phyloP scores from a whole-genome alignment of 1,139 yeast genomes.

The Geotrichum armillariae region DNA sequence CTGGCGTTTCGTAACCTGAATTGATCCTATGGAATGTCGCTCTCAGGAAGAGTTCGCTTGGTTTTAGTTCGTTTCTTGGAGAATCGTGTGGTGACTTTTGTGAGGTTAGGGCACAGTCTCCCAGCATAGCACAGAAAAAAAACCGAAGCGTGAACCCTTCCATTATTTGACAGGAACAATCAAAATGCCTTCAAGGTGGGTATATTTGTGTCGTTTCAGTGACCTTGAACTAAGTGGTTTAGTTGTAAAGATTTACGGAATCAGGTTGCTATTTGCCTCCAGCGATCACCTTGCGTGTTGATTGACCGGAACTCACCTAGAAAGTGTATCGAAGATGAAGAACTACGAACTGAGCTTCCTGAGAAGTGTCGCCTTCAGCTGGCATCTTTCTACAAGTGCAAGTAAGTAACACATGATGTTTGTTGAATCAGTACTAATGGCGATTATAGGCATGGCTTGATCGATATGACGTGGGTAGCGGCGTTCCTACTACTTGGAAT shows the following conservation, averaged over 20 bases:
- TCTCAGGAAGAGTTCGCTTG: background rate
- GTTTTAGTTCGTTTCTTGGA: too few relatives aligned
- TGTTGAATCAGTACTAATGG: background rate
- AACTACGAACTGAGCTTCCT: slow-evolving; percentile 72
- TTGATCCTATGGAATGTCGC: background rate
- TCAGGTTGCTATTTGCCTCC: slow-evolving; percentile 92
- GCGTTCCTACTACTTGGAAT: too few relatives aligned
- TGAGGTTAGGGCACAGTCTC: background rate
- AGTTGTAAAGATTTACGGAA: slow-evolving; percentile 93
- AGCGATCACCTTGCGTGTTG: slow-evolving; percentile 94
- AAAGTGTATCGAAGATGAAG: slow-evolving; percentile 81
- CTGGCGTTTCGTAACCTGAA: background rate
- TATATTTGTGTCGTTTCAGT: background rate
- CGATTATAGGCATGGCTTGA: slow-evolving; percentile 28
- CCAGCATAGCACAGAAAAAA: too few relatives aligned
- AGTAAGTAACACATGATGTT: slow-evolving; percentile 34
- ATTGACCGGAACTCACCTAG: slow-evolving; percentile 87
- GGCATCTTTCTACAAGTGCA: slow-evolving; percentile 85
- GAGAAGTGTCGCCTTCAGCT: slow-evolving; percentile 85
- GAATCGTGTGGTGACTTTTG: slow-evolving; percentile 1
- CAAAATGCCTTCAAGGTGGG: slow-evolving; percentile 22
- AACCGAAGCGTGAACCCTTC: too few relatives aligned
- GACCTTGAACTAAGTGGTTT: slow-evolving; percentile 4
- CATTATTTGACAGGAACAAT: too few relatives aligned
- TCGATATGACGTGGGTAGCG: slow-evolving; percentile 60